Evolutionary conservation across 768 basidiomycete genomes (phyloP).

Genomic region (Tricholoma sp.): DNA sequence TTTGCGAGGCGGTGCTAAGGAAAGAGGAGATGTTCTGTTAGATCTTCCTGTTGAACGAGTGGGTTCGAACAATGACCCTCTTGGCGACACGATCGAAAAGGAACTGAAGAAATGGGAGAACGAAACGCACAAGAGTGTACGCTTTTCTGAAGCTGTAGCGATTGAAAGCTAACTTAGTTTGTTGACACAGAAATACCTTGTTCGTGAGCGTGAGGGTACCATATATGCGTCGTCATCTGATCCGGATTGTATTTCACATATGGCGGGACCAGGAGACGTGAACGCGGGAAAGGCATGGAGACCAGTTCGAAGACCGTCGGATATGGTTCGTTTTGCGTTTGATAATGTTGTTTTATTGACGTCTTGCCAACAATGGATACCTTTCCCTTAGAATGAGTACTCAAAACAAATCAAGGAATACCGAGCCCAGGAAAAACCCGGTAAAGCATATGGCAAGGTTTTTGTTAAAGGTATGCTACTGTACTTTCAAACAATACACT

Average conservation of each 20-base stretch:
- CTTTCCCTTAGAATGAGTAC: constrained; percentile 73
- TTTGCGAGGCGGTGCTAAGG: constrained; percentile 28
- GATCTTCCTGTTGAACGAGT: constrained; percentile 29
- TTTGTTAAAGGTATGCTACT: constrained; percentile 77
- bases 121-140: constrained; percentile 33
- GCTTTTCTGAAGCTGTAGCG: constrained; percentile 14
- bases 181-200: constrained; percentile 64
- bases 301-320: constrained; percentile 81
- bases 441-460: constrained; percentile 86
- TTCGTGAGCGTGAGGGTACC: constrained; percentile 69
- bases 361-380: background rate
- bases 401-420: constrained; percentile 85
- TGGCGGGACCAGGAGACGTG: constrained; percentile 73
- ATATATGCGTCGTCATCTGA: constrained; percentile 82
- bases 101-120: constrained; percentile 65
- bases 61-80: constrained; percentile 39
- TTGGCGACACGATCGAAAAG: constrained; percentile 67
- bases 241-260: constrained; percentile 64
- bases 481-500: background rate
- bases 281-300: constrained; percentile 83
- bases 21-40: constrained; percentile 32
- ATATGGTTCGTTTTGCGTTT: constrained; percentile 63
- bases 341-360: background rate
- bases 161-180: constrained; percentile 6
- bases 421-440: constrained; percentile 66